Conservation (phyloP, 768 basidiomycete genomes). For the Tylopilus cervinicoccineus region DNA sequence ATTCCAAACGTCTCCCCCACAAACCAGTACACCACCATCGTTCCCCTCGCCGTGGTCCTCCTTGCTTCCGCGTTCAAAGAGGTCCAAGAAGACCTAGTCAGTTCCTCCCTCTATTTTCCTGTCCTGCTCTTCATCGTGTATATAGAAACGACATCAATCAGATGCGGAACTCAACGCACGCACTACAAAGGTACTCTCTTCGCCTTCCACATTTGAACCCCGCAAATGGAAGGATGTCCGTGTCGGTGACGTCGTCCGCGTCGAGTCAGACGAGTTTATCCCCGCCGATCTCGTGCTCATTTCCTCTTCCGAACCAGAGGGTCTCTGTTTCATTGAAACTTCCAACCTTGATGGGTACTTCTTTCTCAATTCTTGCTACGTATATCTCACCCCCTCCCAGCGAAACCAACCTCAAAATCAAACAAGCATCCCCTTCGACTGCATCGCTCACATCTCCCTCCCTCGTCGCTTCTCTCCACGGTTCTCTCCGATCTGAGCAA, state of each 20-base stretch:
- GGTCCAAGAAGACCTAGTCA: constrained; percentile 82
- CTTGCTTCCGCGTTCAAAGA: constrained; percentile 96
- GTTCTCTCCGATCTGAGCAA: constrained; percentile 89
- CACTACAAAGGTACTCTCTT: constrained; percentile 66
- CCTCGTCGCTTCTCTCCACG: constrained; percentile 67
- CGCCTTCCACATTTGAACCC: constrained; percentile 58
- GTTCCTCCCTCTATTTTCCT: neutral
- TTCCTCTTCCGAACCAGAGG: constrained; percentile 92
- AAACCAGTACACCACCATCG: constrained; percentile 92
- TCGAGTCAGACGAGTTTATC: constrained; percentile 92
- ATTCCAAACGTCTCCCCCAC: constrained; percentile 98
- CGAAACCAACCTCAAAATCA: constrained; percentile 99
- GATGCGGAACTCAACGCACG: constrained; percentile 90
- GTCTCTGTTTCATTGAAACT: constrained; percentile 96
- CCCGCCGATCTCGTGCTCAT: constrained; percentile 90
- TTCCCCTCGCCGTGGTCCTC: constrained; percentile 81
- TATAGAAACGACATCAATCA: constrained; percentile 92
- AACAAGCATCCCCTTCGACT: constrained; percentile 87
- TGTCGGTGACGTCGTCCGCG: constrained; percentile 89
- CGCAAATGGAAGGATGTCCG: constrained; percentile 86
- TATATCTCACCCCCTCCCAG: constrained; percentile 34
- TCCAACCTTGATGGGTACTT: constrained; percentile 93
- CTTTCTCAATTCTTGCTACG: neutral
- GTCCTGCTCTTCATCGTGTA: constrained; percentile 11
- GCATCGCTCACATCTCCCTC: constrained; percentile 72